Base-by-base conservation (phyloP, 768 basidiomycete genomes). In the Leucosporidium scottii region DNA sequence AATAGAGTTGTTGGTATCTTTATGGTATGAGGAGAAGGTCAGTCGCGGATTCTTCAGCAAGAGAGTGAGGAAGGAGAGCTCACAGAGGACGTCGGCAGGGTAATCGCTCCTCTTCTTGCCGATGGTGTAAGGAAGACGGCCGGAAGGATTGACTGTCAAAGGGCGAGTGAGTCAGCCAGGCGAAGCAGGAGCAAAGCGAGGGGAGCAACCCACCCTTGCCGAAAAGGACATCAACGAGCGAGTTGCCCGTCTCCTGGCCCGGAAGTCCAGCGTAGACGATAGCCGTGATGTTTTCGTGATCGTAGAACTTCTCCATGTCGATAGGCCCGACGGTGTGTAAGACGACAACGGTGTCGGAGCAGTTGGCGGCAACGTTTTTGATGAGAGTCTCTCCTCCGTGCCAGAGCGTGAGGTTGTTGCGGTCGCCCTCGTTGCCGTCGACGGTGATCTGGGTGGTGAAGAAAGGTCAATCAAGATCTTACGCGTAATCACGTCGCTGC, bases 361-460 rank as follows among this genome's bases (percentile, higher is more conserved):
- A 81, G 13, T 82, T 81, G 0, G 86, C 85, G 17, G 91, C 88
- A 0, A 87, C 83, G 12, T 81, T 79, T 28, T 78, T 62, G 48
- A 93, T 83, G 17, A 93, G 83, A 7, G 82, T 79, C 73, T 91
- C 87, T 84, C 31, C 59, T 82, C 89, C 89, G 89, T 0, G 87
- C 31, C 66, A 65, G 20, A 47, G 23, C 8, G 61, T 68, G 27
- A 70, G 55, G 36, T 70, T 64, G 59, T 70, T 61, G 1, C 69
- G 53, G 51, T 70, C 69, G 6, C 69, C 69, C 1, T 31, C n/a
- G 54, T 70, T 70, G 0, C 28, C 53, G 28, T 70, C 54, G 36
- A 61, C 48, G 9, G 50, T 36, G 56, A 53, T 31, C 53, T 60
- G 44, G 25, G 59, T 55, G 23, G 8, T n/a, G 25, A 31, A 23